Evolutionary conservation across 2,329 filamentous ascomycete species (phyloP).

Genomic region (Diplocarpon mali): DNA sequence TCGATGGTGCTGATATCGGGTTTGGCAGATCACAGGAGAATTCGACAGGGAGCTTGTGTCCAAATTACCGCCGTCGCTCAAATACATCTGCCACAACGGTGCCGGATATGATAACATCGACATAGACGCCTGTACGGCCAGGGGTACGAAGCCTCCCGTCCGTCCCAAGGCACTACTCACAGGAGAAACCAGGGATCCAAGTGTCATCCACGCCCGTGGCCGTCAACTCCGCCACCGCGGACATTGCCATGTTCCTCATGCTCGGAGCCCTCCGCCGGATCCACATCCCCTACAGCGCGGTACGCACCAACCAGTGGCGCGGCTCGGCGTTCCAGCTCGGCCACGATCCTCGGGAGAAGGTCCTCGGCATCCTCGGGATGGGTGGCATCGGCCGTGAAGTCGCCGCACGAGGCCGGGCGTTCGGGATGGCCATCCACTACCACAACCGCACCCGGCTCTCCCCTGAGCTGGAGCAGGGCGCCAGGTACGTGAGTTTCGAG

Average conservation of each 20-base stretch:
- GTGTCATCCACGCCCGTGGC: slow-evolving; percentile 70
- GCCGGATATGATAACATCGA: slow-evolving; percentile 79
- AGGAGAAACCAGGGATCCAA: slow-evolving; percentile 36
- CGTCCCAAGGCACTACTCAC: not conserved
- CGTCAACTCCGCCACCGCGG: slow-evolving; percentile 71
- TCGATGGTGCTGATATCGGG: slow-evolving; percentile 16
- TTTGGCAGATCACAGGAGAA: slow-evolving; percentile 44
- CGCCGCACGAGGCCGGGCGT: slow-evolving; percentile 57
- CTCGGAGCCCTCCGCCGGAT: slow-evolving; percentile 68
- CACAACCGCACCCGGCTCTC: slow-evolving; percentile 55
- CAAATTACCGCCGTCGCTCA: slow-evolving; percentile 38
- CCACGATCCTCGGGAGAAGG: slow-evolving; percentile 63
- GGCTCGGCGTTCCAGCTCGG: slow-evolving; percentile 34
- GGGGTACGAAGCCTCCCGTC: slow-evolving; percentile 1
- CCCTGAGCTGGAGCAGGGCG: slow-evolving; percentile 40
- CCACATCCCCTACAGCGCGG: slow-evolving; percentile 36
- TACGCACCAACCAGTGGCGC: slow-evolving; percentile 57
- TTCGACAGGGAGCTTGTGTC: slow-evolving; percentile 59
- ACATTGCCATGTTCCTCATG: slow-evolving; percentile 68
- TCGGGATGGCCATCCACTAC: slow-evolving; percentile 66
- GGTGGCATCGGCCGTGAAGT: slow-evolving; percentile 71
- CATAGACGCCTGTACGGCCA: slow-evolving; percentile 52
- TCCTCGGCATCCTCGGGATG: slow-evolving; percentile 73
- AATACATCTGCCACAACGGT: slow-evolving; percentile 51
- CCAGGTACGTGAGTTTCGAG: slow-evolving; percentile 60